Conservation (phyloP, 352 stramenopile genomes). For the Pythium aristosporum region DNA sequence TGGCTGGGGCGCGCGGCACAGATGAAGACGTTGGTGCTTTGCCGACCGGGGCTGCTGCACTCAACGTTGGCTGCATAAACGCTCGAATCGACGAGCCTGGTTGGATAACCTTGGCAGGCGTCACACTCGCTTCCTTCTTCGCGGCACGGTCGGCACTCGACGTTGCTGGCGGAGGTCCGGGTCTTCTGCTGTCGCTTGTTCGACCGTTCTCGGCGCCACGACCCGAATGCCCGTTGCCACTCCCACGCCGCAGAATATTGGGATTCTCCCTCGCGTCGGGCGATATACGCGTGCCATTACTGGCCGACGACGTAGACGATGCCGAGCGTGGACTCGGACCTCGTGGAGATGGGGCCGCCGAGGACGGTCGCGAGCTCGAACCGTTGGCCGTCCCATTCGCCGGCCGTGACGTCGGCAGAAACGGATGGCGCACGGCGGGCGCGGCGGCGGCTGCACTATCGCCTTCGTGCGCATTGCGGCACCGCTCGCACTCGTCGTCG, state of each 20-base stretch:
- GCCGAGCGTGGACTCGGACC: not conserved
- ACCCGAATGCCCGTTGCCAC: not conserved
- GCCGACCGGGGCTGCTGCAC: not conserved
- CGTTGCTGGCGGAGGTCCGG: not conserved
- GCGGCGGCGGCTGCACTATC: not conserved
- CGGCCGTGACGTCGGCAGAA: conserved; percentile 1
- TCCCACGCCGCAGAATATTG: not conserved
- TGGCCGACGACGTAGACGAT: not conserved
- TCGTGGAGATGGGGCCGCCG: not conserved
- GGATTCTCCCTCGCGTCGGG: not conserved
- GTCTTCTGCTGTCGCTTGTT: not conserved
- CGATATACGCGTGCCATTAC: not conserved
- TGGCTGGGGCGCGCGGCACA: not conserved
- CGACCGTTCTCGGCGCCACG: too few relatives aligned
- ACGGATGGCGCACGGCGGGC: conserved; percentile 7
- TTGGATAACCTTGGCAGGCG: not conserved
- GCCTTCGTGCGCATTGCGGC: conserved; percentile 12
- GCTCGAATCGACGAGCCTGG: not conserved
- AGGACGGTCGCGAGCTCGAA: not conserved
- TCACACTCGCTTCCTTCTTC: not conserved
- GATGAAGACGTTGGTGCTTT: not conserved
- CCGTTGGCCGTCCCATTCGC: not conserved
- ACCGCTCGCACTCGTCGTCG: conserved; percentile 34
- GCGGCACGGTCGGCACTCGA: not conserved
- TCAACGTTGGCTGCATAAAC: not conserved